Conservation (phyloP, 2,329 filamentous ascomycete genomes). For the Zymoseptoria tritici region DNA sequence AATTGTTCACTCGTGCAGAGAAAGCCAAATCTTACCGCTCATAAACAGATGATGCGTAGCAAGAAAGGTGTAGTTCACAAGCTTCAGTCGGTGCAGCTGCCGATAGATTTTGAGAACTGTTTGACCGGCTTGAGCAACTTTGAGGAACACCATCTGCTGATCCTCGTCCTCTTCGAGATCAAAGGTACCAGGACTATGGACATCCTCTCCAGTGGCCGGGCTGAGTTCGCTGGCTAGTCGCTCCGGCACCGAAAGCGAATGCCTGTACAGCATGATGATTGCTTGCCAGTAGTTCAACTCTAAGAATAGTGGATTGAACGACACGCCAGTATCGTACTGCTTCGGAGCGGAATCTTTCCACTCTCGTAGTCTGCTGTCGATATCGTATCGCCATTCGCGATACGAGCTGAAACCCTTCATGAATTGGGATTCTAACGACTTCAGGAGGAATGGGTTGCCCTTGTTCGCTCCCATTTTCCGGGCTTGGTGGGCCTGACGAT, state of each 20-base stretch:
- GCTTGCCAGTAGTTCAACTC: conserved; percentile 98
- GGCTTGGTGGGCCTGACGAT: conserved; percentile 78
- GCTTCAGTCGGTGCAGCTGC: conserved; percentile 74
- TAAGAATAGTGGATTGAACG: conserved; percentile 81
- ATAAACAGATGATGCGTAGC: conserved; percentile 96
- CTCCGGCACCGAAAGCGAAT: conserved; percentile 70
- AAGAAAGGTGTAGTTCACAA: conserved; percentile 94
- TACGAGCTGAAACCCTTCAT: conserved; percentile 77
- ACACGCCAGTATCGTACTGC: conserved; percentile 72
- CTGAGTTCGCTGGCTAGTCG: conserved; percentile 73
- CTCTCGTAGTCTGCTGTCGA: conserved; percentile 72
- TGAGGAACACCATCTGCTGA: conserved; percentile 85
- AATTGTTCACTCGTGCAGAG: not conserved
- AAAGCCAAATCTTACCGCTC: conserved; percentile 56
- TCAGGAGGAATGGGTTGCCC: conserved; percentile 67
- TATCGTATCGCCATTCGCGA: conserved; percentile 78
- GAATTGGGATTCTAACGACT: conserved; percentile 74
- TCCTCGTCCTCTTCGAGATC: conserved; percentile 65
- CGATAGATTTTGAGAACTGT: conserved; percentile 86
- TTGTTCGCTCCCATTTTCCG: conserved; percentile 58
- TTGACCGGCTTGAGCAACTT: conserved; percentile 90
- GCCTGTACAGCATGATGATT: conserved; percentile 89
- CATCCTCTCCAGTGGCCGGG: conserved; percentile 47
- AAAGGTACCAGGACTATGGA: conserved; percentile 46
- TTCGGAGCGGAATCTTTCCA: conserved; percentile 82